A percentile compares a stretch with the other conserved stretches of the same genome.
phyloP scores from a whole-genome alignment of 2,329 filamentous ascomycete species.

The Colletotrichum graminicola region DNA sequence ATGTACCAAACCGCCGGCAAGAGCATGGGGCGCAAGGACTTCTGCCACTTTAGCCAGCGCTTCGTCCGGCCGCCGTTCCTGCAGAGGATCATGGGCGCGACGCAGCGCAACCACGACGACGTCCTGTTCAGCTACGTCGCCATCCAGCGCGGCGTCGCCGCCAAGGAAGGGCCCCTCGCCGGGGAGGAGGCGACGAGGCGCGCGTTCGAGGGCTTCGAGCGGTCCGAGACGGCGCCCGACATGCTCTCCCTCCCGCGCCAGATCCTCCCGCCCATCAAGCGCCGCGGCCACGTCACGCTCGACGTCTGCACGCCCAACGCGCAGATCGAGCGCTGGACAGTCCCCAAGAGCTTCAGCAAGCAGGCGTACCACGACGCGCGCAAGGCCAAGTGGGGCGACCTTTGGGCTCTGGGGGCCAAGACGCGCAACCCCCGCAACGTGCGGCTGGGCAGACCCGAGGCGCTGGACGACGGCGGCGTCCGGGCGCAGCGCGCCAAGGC shows the following conservation, averaged over 20 bases:
- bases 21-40: conserved; percentile 83
- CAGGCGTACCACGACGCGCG: conserved; percentile 92
- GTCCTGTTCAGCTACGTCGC: conserved; percentile 91
- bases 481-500: conserved; percentile 50
- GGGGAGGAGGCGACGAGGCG: conserved; percentile 69
- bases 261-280: conserved; percentile 86
- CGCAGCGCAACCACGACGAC: conserved; percentile 86
- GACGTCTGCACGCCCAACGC: conserved; percentile 92
- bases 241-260: conserved; percentile 81
- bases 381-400: conserved; percentile 90
- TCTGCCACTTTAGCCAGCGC: conserved; percentile 90
- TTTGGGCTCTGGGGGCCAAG: conserved; percentile 96
- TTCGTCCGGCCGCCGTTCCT: conserved; percentile 88
- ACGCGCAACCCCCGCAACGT: conserved; percentile 75
- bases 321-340: conserved; percentile 91
- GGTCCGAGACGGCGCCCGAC: conserved; percentile 58
- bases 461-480: conserved; percentile 60
- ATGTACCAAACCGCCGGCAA: conserved; percentile 84
- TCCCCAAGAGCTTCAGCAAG: conserved; percentile 83
- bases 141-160: conserved; percentile 77
- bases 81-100: conserved; percentile 78
- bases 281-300: conserved; percentile 86
- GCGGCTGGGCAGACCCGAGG: conserved; percentile 65
- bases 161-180: conserved; percentile 53
- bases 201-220: conserved; percentile 81